Base-by-base conservation (phyloP, 2,329 filamentous ascomycete genomes). In the Keithomyces neogunnii region DNA sequence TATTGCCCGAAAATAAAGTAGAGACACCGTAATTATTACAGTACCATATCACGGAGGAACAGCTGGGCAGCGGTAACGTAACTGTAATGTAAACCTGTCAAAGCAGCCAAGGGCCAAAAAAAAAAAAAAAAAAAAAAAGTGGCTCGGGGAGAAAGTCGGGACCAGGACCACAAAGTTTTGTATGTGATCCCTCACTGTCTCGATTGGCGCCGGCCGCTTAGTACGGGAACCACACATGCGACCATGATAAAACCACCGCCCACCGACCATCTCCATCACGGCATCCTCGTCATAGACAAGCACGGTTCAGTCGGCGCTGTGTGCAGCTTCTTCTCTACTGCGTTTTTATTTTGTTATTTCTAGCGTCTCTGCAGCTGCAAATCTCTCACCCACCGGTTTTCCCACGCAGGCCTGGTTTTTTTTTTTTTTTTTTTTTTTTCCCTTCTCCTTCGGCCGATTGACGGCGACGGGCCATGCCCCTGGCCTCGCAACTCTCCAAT, bases 401-500 rank as follows among this genome's bases (percentile, higher is more conserved):
- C 13, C 38, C 26, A 26, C n/a, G 26, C 38, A 5, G 5, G 11
- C 42, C 42, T 44, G 26, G 7, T 45, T 10, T 45, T n/a, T 28
- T 6, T 2, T 28, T 47, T 26, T 35, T n/a, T 48, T n/a, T 36
- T 44, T n/a, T 39, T 49, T 33, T 45, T 32, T 45, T 42, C 32
- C n/a, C 28, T n/a, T 35, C 35, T 47, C 31, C 31, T 45, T 36
- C 10, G 29, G n/a, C 36, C 48, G 33, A 49, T 51, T 10, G 29
- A 44, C 13, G 44, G 45, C 48, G 31, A 38, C 28, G 29, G 45
- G 50, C 44, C 40, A 51, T 50, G 55, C 49, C 42, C 47, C 44
- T 53, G 44, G 54, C 51, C 51, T 53, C 38, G 28, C 51, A 55
- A 32, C 35, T 51, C 28, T 52, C 33, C 29, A 44, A 35, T 29